A percentile compares a stretch with the other conserved stretches of the same genome.
Evolutionary conservation across 768 basidiomycete species (phyloP).

Genomic region (Dentipellis fragilis): DNA sequence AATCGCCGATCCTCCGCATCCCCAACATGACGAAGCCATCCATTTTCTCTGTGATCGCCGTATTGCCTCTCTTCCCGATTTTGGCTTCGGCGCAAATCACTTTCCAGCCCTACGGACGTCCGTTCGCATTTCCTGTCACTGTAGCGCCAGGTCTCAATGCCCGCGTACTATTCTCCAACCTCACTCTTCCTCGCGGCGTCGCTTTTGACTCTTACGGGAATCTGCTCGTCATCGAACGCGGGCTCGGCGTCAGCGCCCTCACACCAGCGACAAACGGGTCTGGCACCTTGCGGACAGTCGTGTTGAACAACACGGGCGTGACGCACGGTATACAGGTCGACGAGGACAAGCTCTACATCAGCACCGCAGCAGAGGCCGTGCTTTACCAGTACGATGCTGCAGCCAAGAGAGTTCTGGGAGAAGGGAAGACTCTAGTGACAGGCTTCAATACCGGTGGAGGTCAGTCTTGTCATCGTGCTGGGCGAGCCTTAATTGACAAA

Average conservation of each 20-base stretch:
- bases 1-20: not conserved
- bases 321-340: conserved; percentile 36
- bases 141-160: conserved; percentile 22
- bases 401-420: not conserved
- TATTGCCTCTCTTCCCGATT: not conserved
- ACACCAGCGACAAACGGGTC: conserved; percentile 20
- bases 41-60: not conserved
- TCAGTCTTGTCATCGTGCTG: not conserved
- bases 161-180: conserved; percentile 29
- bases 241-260: conserved; percentile 32
- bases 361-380: conserved; percentile 23
- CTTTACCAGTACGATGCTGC: not conserved
- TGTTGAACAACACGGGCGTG: conserved; percentile 25
- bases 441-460: not conserved
- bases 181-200: conserved; percentile 33
- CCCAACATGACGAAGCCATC: not conserved
- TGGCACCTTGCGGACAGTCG: conserved; percentile 27
- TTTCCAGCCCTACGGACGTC: not conserved
- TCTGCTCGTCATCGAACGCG: conserved; percentile 33
- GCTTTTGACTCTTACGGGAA: conserved; percentile 28
- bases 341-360: conserved; percentile 26
- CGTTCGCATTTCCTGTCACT: not conserved
- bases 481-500: not conserved
- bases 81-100: not conserved
- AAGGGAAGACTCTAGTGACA: not conserved